A percentile compares a stretch with the other conserved stretches of the same genome.
Evolutionary conservation across 202 grass and related monocot genomes (phyloP).

Genomic region (Zizania palustris): DNA sequence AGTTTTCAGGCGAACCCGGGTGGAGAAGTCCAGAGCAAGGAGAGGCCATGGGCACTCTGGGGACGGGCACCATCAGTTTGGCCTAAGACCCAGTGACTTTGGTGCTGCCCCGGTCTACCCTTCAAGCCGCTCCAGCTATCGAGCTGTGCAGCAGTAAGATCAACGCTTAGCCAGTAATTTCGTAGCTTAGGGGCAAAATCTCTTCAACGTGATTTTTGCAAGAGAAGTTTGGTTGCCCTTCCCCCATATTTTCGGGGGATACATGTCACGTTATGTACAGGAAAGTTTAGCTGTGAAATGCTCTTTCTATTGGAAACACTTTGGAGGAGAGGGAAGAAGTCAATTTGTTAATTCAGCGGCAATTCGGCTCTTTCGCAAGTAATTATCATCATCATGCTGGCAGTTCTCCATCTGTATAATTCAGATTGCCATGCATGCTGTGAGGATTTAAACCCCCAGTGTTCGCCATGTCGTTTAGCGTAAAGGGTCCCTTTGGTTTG

Average conservation of each 20-base stretch:
- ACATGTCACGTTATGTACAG: slow-evolving; percentile 50
- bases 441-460: background rate
- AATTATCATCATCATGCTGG: too few relatives aligned
- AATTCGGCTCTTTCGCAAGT: background rate
- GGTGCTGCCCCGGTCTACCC: slow-evolving; percentile 78
- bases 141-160: slow-evolving; percentile 40
- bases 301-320: slow-evolving; percentile 20
- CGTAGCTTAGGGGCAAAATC: slow-evolving; percentile 10
- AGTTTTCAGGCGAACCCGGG: slow-evolving; percentile 71
- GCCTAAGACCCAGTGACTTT: slow-evolving; percentile 55
- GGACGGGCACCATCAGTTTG: slow-evolving; percentile 52
- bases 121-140: slow-evolving; percentile 70
- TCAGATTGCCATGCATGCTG: background rate
- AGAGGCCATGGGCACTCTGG: slow-evolving; percentile 61
- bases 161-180: slow-evolving; percentile 15
- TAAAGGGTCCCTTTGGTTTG: too few relatives aligned
- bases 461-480: too few relatives aligned
- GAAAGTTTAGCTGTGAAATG: slow-evolving; percentile 11
- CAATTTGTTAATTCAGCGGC: slow-evolving; percentile 40
- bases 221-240: background rate
- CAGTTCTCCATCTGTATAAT: background rate
- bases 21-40: slow-evolving; percentile 68
- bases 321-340: slow-evolving; percentile 7
- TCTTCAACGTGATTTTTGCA: background rate
- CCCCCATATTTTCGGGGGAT: slow-evolving; percentile 2